Conservation (phyloP, 805 yeast species). For the Yamadazyma insecticola region DNA sequence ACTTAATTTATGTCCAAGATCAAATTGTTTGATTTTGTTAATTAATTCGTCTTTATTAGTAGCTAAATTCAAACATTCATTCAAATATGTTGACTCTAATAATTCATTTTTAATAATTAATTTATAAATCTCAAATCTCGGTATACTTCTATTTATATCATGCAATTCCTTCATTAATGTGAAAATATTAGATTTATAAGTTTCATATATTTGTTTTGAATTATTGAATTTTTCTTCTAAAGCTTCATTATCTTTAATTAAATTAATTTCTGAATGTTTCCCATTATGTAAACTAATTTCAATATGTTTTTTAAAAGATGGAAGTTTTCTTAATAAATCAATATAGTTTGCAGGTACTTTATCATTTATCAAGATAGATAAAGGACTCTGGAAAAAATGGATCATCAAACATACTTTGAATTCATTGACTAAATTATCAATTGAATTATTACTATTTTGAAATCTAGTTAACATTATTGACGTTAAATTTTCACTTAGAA, state of each 20-base stretch:
- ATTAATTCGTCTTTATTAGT: constrained; percentile 1
- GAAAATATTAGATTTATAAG: constrained; percentile 22
- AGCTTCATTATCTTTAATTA: constrained; percentile 8
- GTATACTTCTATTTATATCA: not conserved
- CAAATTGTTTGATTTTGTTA: constrained; percentile 1
- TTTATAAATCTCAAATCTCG: constrained; percentile 27
- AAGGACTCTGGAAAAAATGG: constrained; percentile 36
- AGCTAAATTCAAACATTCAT: constrained; percentile 14
- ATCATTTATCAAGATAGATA: constrained; percentile 19
- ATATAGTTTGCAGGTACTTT: constrained; percentile 7
- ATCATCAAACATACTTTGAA: constrained; percentile 35
- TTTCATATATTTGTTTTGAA: constrained; percentile 16
- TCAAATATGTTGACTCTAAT: constrained; percentile 20
- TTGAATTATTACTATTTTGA: constrained; percentile 35
- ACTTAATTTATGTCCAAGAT: constrained; percentile 2
- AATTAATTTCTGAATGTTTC: not conserved
- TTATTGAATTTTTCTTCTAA: constrained; percentile 7
- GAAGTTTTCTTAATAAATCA: constrained; percentile 26
- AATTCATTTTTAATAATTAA: constrained; percentile 25
- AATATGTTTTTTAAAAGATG: constrained; percentile 30
- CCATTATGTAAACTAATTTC: constrained; percentile 17
- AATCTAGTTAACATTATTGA: constrained; percentile 30
- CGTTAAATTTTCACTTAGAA: constrained; percentile 19
- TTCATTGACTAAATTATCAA: constrained; percentile 34
- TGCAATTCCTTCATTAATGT: constrained; percentile 21